These are phyloP conservation scores for Hydnum rufescens DNA, from an alignment of 768 basidiomycete species.

Conservation along the genomic window DNA sequence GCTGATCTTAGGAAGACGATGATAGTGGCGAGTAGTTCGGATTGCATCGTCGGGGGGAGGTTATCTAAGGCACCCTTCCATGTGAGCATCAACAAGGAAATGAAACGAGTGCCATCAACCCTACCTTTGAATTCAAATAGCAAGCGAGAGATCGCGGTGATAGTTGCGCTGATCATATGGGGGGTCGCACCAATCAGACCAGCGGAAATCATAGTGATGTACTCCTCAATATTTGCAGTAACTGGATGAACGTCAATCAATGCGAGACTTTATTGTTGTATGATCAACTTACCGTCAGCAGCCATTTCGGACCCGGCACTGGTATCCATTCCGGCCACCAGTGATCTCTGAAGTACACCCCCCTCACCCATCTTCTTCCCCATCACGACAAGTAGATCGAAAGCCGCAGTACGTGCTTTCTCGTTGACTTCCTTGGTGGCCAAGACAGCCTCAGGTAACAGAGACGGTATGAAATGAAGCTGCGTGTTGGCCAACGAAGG, in stretches of 20 bases:
- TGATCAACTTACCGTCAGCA: background rate
- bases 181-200: constrained; percentile 84
- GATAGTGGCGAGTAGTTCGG: constrained; percentile 69
- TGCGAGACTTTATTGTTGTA: background rate
- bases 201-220: constrained; percentile 90
- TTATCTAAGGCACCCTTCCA: constrained; percentile 27
- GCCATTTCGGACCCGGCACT: constrained; percentile 21
- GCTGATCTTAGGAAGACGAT: constrained; percentile 73
- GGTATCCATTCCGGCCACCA: constrained; percentile 73
- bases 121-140: constrained; percentile 91
- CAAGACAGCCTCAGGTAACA: constrained; percentile 86
- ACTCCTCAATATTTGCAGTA: constrained; percentile 68
- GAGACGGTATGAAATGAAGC: constrained; percentile 66
- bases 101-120: constrained; percentile 9
- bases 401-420: constrained; percentile 73
- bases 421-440: constrained; percentile 96
- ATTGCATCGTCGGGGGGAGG: constrained; percentile 50
- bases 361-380: constrained; percentile 79
- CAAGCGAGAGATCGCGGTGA: constrained; percentile 82
- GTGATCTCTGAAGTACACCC: constrained; percentile 55
- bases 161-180: constrained; percentile 96
- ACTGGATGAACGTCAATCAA: constrained; percentile 19
- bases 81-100: background rate
- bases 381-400: constrained; percentile 80
- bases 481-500: constrained; percentile 39